A percentile compares a stretch with the other conserved stretches of the same genome.
These are phyloP conservation scores for Solioccasus polychromus DNA, from an alignment of 768 basidiomycete genomes.

Conservation along the genomic window DNA sequence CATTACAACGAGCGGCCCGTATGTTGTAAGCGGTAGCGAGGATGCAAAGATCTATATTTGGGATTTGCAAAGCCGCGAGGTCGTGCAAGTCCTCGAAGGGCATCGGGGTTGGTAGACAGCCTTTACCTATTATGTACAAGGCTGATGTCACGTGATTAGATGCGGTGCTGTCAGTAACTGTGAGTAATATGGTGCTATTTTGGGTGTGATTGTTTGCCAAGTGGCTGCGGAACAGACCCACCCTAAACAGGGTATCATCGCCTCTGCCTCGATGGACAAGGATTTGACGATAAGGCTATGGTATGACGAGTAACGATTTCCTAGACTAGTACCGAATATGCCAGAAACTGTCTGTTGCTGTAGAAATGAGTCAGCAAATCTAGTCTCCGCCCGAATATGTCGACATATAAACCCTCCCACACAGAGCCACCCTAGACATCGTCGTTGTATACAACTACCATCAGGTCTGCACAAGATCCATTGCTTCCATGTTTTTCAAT, in stretches of 20 bases:
- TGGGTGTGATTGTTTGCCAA: not conserved
- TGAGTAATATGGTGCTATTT: conserved; percentile 32
- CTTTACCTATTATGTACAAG: too few species aligned
- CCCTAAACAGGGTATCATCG: conserved; percentile 71
- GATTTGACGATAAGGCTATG: conserved; percentile 83
- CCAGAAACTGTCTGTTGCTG: too few species aligned
- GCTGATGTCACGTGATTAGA: conserved; percentile 23
- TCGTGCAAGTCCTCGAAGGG: conserved; percentile 72
- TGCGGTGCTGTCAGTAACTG: conserved; percentile 78
- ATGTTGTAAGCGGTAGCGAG: conserved; percentile 86
- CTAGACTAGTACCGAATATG: too few species aligned
- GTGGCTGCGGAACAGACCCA: conserved; percentile 55
- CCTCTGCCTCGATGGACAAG: conserved; percentile 88
- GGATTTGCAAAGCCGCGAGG: conserved; percentile 80
- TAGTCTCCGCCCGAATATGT: too few species aligned
- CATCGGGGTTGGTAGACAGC: conserved; percentile 70
- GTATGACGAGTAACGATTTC: conserved; percentile 50
- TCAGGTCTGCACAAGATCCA: too few species aligned
- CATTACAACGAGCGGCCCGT: conserved; percentile 53
- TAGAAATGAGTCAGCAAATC: conserved; percentile 17
- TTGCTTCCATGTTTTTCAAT: not conserved
- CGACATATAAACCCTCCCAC: conserved; percentile 17
- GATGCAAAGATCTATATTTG: conserved; percentile 86
- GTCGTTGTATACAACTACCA: conserved; percentile 5
- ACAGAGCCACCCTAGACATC: not conserved